phyloP scores from a whole-genome alignment of 2,329 filamentous ascomycete genomes.

The Byssochlamys sp. region DNA sequence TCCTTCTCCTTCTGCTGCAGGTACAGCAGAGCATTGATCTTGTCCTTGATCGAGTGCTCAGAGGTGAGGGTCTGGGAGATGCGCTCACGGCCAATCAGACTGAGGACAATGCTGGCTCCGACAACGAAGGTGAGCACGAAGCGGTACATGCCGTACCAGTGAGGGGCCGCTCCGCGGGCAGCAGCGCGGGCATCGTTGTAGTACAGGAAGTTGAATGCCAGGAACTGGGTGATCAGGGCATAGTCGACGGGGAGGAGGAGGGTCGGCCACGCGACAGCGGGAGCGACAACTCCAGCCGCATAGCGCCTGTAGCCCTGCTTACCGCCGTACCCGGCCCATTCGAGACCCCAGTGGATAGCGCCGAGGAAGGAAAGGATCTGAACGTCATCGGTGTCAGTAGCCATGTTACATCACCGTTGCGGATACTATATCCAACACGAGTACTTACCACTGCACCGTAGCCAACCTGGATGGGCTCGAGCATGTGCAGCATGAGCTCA shows the following conservation, averaged over 20 bases:
- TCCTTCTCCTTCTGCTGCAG: conserved; percentile 39
- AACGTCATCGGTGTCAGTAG: not conserved
- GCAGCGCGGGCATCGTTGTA: conserved; percentile 70
- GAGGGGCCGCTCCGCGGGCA: conserved; percentile 65
- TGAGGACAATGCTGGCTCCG: conserved; percentile 69
- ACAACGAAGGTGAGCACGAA: conserved; percentile 88
- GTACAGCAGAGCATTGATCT: conserved; percentile 45
- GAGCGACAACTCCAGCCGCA: conserved; percentile 68
- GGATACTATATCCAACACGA: not conserved
- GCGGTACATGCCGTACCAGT: conserved; percentile 81
- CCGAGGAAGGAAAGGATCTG: conserved; percentile 88
- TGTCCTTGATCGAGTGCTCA: conserved; percentile 36
- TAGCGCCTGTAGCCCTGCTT: conserved; percentile 69
- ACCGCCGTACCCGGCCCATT: conserved; percentile 63
- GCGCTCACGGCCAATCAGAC: conserved; percentile 71
- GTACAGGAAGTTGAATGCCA: conserved; percentile 76
- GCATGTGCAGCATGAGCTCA: conserved; percentile 58
- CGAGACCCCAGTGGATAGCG: conserved; percentile 86
- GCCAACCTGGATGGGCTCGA: conserved; percentile 81
- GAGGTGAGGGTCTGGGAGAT: conserved; percentile 40
- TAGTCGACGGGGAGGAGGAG: conserved; percentile 74
- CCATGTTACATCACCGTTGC: not conserved
- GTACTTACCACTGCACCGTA: conserved; percentile 70
- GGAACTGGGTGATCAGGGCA: conserved; percentile 75
- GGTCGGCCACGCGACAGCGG: conserved; percentile 80